Base-by-base conservation (phyloP, 2,329 filamentous ascomycete genomes). In the Taxawa tesnikishii region DNA sequence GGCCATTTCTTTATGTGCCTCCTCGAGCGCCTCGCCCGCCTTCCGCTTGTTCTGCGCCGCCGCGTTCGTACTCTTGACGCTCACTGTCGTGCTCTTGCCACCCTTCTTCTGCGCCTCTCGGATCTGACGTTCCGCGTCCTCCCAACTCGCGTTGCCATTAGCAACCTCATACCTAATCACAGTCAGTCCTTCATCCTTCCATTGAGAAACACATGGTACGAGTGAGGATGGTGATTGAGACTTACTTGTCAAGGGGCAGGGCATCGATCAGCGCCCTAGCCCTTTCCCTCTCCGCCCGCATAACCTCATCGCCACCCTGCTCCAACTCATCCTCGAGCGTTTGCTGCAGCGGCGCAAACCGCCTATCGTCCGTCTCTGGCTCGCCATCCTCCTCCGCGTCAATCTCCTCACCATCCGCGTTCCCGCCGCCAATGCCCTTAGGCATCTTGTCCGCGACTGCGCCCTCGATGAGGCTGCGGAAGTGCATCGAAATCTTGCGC, bases 261-360 rank as follows among this genome's bases (percentile, higher is more conserved):
- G 85, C 80, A 62, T 94, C 83, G 48, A 96, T 94, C 43, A 96
- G 65, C 44, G 83, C 82, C 46, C 80, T 75, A 57, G 93, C 83
- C 59, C 88, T 83, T 55, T 82, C 76, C 44, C 73, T 73, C 47
- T 93, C 62, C 37, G 73, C 75, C 29, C 65, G 66, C 39, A 84
- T 58, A 15, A 82, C 75, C 54, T 90, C 79, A 38, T 88, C 75
- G 2, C 79, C 85, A 11, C 77, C 87, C 50, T 90, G 83, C 33
- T 79, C 78, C 12, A 96, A 67, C 55, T 96, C 90, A 7, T 90
- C 82, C 17, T 84, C 74, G 5, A 94, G 62, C 5, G 70, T 67
- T 27, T 70, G 71, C 30, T 76, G 68, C n/a, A 93, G 60, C 0
- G 84, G 79, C 33, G 72, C 70, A 50, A 79, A 88, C 32, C 68